Percentiles rank a stretch among this genome's conserved stretches.
Conservation (phyloP, 495 filamentous ascomycete species). For the Aspergillus saccharolyticus region DNA sequence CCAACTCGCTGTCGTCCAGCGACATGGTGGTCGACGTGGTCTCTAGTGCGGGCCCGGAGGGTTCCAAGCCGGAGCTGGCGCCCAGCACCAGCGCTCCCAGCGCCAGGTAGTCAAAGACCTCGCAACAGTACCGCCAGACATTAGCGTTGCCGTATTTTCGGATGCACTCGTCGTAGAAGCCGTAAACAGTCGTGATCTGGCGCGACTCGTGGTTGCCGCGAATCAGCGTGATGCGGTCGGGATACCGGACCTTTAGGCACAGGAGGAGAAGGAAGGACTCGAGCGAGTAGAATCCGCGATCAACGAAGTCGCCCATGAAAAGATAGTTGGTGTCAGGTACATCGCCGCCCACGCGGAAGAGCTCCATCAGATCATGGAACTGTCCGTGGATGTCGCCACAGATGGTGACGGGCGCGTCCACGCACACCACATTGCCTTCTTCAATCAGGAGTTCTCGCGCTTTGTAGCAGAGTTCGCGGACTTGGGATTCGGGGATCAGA, state of each 20-base stretch:
- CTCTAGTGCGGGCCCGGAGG: constrained; percentile 37
- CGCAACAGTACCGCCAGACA: constrained; percentile 98
- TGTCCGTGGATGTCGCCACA: constrained; percentile 98
- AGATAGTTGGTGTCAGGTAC: constrained; percentile 97
- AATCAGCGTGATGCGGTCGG: constrained; percentile 94
- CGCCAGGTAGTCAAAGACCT: constrained; percentile 97
- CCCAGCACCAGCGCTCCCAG: constrained; percentile 92
- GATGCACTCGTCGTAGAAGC: constrained; percentile 97
- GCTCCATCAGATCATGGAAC: constrained; percentile 98
- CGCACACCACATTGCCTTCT: constrained; percentile 95
- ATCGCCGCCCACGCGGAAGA: constrained; percentile 92
- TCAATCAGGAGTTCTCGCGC: constrained; percentile 94
- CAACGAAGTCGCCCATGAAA: constrained; percentile 99
- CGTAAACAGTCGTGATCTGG: constrained; percentile 97
- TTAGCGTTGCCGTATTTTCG: constrained; percentile 97
- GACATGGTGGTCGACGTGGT: constrained; percentile 42
- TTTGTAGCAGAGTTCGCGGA: constrained; percentile 96
- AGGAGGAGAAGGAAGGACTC: constrained; percentile 94
- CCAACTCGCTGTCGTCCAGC: constrained; percentile 63
- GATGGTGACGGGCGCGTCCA: constrained; percentile 96
- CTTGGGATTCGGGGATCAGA: constrained; percentile 90
- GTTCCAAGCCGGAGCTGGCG: constrained; percentile 67
- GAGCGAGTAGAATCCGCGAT: constrained; percentile 95
- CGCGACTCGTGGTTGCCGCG: constrained; percentile 96
- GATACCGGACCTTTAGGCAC: constrained; percentile 95